Evolutionary conservation across 2,329 filamentous ascomycete species (phyloP), one percentile per base, ranked within the genome.

Genomic region (Ophiostoma populinum): DNA sequence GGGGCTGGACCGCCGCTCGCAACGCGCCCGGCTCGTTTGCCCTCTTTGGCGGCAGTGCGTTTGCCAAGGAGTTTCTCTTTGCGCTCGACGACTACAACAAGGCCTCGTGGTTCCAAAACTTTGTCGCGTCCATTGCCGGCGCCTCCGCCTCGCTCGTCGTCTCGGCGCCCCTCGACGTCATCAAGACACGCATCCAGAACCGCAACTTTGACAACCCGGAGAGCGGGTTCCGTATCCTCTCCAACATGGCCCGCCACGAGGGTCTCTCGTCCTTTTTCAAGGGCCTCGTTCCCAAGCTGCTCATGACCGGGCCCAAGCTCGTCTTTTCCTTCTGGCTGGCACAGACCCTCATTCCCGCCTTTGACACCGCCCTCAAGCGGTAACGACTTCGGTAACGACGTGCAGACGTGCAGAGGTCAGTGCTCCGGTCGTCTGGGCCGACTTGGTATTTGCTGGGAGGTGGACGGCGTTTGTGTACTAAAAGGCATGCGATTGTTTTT

Each of bases 301-400:
- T 98, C 51, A 98, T 98, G 90, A 98, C 90, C 12, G 92, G 90
- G 17, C 90, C 90, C 43, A 98, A 98, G 71, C 70, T 98, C 41
- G 90, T 95, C 43, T 98, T 98, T 67, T 94, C 86, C 42, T 98
- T 98, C 75, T 98, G 90, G 90, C 74, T 98, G 53, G 90, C 90
- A 39, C 90, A 98, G 67, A 95, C 90, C 20, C 66, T 98, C 50
- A 98, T 98, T 53, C 90, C 90, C 34, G 79, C 85, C 25, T 95
- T 95, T 57, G 81, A 74, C 47, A 53, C 33, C 8, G 36, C 40
- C 11, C 34, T 43, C 24, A 45, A 45, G 42, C 40, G 38, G 37
- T 45, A 36, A n/a, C 9, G 7, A 10, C 5, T 9, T 3, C 12
- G 19, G n/a, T n/a, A n/a, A n/a, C n/a, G n/a, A n/a, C n/a, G n/a